These are phyloP conservation scores for Austroboletus niveus DNA, from an alignment of 1,284 basidiomycete species.

Conservation along the genomic window DNA sequence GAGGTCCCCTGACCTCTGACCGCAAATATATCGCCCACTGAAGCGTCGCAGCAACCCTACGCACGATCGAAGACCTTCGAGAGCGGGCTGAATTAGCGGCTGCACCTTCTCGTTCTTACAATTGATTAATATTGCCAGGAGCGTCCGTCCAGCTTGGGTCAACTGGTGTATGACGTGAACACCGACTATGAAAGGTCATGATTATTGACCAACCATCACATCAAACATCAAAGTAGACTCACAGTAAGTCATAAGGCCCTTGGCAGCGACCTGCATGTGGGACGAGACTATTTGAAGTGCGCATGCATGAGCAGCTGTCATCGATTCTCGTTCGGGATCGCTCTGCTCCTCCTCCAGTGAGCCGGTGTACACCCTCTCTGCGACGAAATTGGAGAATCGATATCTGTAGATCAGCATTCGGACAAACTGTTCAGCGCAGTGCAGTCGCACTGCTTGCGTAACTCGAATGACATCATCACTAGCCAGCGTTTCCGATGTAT, in stretches of 20 bases:
- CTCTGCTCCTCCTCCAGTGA: slow-evolving; percentile 51
- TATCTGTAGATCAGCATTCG: slow-evolving; percentile 78
- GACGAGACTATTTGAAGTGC: slow-evolving; percentile 81
- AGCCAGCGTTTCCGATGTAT: slow-evolving; percentile 76
- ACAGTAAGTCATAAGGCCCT: slow-evolving; percentile 93
- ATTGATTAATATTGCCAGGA: slow-evolving; percentile 81
- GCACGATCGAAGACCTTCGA: slow-evolving; percentile 83
- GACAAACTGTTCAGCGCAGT: slow-evolving; percentile 83
- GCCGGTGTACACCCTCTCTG: slow-evolving; percentile 53
- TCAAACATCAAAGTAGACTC: slow-evolving; percentile 33
- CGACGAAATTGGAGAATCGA: slow-evolving; percentile 69
- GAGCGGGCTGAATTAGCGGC: slow-evolving; percentile 71
- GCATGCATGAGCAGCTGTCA: slow-evolving; percentile 65
- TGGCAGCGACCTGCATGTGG: slow-evolving; percentile 79
- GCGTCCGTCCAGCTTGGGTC: slow-evolving; percentile 87
- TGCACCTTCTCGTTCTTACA: slow-evolving; percentile 68
- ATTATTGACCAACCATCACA: slow-evolving; percentile 11
- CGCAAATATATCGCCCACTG: slow-evolving; percentile 82
- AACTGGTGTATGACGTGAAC: slow-evolving; percentile 92
- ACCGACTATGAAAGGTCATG: slow-evolving; percentile 54
- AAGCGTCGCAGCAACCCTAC: slow-evolving; percentile 78
- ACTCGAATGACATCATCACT: slow-evolving; percentile 84
- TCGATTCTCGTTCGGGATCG: slow-evolving; percentile 66
- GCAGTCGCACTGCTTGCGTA: slow-evolving; percentile 81
- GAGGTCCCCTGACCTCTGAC: slow-evolving; percentile 82